These are phyloP conservation scores for Camptophora hylomeconis DNA, from an alignment of 2,329 filamentous ascomycete genomes.

Conservation along the genomic window DNA sequence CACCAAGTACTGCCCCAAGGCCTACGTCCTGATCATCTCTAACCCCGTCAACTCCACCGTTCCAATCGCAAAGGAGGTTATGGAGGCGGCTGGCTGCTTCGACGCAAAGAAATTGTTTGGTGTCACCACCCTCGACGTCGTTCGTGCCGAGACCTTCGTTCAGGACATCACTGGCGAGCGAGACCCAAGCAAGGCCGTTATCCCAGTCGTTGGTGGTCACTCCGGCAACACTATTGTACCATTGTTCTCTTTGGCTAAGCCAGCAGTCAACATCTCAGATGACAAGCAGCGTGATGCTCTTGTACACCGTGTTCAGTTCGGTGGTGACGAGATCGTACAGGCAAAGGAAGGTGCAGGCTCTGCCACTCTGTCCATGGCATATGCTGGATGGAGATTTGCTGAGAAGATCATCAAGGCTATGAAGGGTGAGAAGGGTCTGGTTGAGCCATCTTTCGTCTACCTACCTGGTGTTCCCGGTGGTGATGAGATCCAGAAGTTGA, in stretches of 20 bases:
- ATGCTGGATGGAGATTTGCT: constrained; percentile 92
- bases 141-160: constrained; percentile 94
- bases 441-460: constrained; percentile 94
- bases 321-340: constrained; percentile 92
- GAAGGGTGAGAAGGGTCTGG: constrained; percentile 80
- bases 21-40: constrained; percentile 91
- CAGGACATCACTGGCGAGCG: constrained; percentile 70
- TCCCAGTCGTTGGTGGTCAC: constrained; percentile 93
- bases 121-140: constrained; percentile 96
- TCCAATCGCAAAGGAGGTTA: constrained; percentile 89
- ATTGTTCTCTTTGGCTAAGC: constrained; percentile 83
- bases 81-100: constrained; percentile 87
- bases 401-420: constrained; percentile 83
- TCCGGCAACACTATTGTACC: constrained; percentile 97
- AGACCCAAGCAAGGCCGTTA: constrained; percentile 67
- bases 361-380: constrained; percentile 88
- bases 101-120: constrained; percentile 93
- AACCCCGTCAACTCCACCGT: constrained; percentile 99
- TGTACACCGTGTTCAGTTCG: constrained; percentile 91
- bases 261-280: constrained; percentile 63
- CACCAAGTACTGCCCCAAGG: constrained; percentile 80
- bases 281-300: constrained; percentile 88
- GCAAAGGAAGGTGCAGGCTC: constrained; percentile 87
- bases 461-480: constrained; percentile 80
- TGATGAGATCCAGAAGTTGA: constrained; percentile 70